Evolutionary conservation across 2,329 filamentous ascomycete genomes (phyloP).

Genomic region (Ophiocordyceps australis): DNA sequence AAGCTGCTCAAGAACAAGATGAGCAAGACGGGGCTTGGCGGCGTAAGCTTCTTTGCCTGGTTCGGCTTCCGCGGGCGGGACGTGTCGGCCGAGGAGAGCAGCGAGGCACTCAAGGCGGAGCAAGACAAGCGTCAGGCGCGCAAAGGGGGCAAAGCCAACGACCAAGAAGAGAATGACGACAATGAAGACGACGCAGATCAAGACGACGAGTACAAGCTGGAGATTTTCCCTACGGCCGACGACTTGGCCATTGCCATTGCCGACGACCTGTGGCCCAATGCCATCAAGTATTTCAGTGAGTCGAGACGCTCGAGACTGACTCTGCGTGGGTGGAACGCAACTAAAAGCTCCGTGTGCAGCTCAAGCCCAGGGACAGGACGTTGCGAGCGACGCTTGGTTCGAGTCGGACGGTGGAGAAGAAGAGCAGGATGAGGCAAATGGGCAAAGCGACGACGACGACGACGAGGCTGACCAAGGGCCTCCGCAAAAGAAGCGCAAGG

Average conservation of each 20-base stretch:
- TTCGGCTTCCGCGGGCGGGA: slow-evolving; percentile 63
- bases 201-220: slow-evolving; percentile 48
- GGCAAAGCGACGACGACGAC: slow-evolving; percentile 15
- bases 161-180: slow-evolving; percentile 19
- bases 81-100: slow-evolving; percentile 55
- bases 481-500: slow-evolving; percentile 23
- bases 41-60: slow-evolving; percentile 71
- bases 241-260: slow-evolving; percentile 63
- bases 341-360: background rate
- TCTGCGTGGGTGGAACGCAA: background rate
- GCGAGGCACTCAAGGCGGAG: slow-evolving; percentile 40
- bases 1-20: slow-evolving; percentile 34
- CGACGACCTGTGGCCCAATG: slow-evolving; percentile 78
- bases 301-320: slow-evolving; percentile 6
- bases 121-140: slow-evolving; percentile 32
- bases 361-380: slow-evolving; percentile 47
- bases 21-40: slow-evolving; percentile 41
- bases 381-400: slow-evolving; percentile 51
- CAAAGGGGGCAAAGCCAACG: slow-evolving; percentile 30
- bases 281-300: slow-evolving; percentile 83
- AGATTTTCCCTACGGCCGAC: slow-evolving; percentile 79
- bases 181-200: slow-evolving; percentile 44
- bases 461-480: slow-evolving; percentile 20
- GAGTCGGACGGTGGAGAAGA: slow-evolving; percentile 27
- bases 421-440: no score